A percentile compares a stretch with the other conserved stretches of the same genome.
phyloP scores from a whole-genome alignment of 768 basidiomycete species.

The Russula foetens region DNA sequence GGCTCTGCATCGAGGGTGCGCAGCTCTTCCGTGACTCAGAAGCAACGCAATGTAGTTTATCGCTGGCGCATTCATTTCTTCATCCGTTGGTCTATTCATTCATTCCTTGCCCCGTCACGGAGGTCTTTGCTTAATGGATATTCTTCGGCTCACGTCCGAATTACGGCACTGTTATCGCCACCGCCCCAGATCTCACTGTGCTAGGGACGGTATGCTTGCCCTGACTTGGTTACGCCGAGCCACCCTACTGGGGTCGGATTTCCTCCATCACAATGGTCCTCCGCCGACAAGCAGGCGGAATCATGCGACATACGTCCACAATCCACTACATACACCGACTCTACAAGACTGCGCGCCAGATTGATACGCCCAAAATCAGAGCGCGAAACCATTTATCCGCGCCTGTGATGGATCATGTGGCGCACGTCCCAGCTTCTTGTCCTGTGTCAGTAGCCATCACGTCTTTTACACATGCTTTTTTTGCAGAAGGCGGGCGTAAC shows the following conservation, averaged over 20 bases:
- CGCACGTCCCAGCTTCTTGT: not conserved
- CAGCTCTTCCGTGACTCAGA: conserved; percentile 1
- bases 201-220: no score
- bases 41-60: conserved; percentile 21
- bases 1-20: not conserved
- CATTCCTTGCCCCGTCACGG: conserved; percentile 25
- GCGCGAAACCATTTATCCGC: not conserved
- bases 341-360: no score
- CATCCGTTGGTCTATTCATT: conserved; percentile 32
- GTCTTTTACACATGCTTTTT: not conserved
- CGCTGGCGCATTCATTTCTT: not conserved
- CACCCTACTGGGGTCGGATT: not conserved
- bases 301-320: not conserved
- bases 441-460: not conserved
- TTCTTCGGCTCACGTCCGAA: conserved; percentile 35
- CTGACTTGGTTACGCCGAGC: not conserved
- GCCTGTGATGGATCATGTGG: conserved; percentile 3
- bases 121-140: conserved; percentile 34
- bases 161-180: conserved; percentile 20
- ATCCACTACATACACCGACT: not conserved
- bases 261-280: not conserved
- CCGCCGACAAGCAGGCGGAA: not conserved
- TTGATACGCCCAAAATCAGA: not conserved
- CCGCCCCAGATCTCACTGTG: no score
- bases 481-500: not conserved